phyloP scores from a whole-genome alignment of 1,284 basidiomycete genomes.

The Trichosporon sp. region DNA sequence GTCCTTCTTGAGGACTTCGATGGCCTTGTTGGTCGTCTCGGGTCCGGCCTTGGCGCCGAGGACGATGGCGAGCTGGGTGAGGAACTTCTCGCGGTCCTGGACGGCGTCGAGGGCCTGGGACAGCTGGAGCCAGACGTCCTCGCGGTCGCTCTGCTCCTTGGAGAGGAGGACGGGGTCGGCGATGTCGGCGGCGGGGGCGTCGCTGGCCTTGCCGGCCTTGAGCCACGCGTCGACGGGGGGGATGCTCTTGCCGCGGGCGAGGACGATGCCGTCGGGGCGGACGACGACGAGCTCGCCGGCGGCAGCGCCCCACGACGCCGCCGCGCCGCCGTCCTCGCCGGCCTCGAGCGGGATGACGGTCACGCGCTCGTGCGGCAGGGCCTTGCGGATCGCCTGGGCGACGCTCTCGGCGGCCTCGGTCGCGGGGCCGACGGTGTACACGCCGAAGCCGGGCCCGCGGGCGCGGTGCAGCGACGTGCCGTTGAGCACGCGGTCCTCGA shows the following conservation, averaged over 20 bases:
- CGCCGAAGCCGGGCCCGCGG: conserved; percentile 18
- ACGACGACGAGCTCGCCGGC: conserved; percentile 17
- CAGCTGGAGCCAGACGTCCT: conserved; percentile 17
- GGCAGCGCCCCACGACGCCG: conserved; percentile 7
- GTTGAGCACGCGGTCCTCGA: conserved; percentile 20
- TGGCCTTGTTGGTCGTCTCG: neutral
- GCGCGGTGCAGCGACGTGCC: conserved; percentile 6
- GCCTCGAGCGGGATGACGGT: conserved; percentile 6
- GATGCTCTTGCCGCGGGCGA: conserved; percentile 11
- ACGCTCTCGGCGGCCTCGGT: conserved; percentile 1
- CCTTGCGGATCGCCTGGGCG: conserved; percentile 1
- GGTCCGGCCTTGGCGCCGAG: conserved; percentile 18
- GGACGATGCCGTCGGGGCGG: conserved; percentile 20
- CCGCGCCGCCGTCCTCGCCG: conserved; percentile 12
- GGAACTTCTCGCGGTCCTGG: conserved; percentile 10
- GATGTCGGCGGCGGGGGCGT: neutral
- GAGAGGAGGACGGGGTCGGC: conserved; percentile 16
- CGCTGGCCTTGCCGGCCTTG: conserved; percentile 1
- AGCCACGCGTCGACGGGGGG: conserved; percentile 1
- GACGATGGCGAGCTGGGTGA: conserved; percentile 17
- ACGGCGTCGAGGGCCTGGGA: conserved; percentile 16
- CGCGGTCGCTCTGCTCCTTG: conserved; percentile 12
- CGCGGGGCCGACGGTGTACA: conserved; percentile 11
- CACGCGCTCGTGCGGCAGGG: conserved; percentile 14
- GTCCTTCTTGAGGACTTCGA: conserved; percentile 6